Evolutionary conservation across 306 rosid species (phyloP), one percentile per base, ranked within the genome.

Genomic region (Comarum palustre): DNA sequence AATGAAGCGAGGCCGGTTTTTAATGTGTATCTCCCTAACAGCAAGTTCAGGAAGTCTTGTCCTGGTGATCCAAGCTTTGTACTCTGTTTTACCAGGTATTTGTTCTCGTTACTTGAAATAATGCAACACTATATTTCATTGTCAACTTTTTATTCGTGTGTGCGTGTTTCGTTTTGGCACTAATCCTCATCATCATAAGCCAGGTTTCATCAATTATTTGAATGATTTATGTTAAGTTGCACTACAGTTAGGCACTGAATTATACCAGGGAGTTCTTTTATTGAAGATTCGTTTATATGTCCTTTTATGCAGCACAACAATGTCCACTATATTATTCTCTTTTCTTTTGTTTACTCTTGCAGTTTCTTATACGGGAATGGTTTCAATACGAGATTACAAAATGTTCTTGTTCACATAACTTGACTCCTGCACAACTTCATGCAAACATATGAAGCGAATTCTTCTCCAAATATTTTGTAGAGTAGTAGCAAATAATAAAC

Each of bases 1-100:
- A 66, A 75, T 29, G 86, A 87, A 55, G 63, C 62, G 51, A 82
- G 75, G 77, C 90, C 84, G 19, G 78, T 83, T 75, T 90, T 89
- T 78, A 90, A 89, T 78, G 82, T 87, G 68, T 90, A 82, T 84
- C 94, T 76, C 31, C 97, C 97, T 59, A 84, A 90, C 74, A 86
- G 84, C 87, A 86, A 82, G 76, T 93, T 93, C 81, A 88, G 76
- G 77, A 93, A 90, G 73, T 89, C 96, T 31, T 85, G 81, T 58
- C 96, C 93, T 0, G 96, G 93, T 13, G 80, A 84, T 75, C 90
- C 98, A 10, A 78, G 66, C 69, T 90, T 93, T 78, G 54, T 83
- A 61, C 72, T 90, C 68, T 83, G 87, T 85, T 81, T 90, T 71
- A 78, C 92, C 14, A 86, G 75, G 57, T 46, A 46, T 5, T 6